phyloP scores from a whole-genome alignment of 2,329 filamentous ascomycete genomes.

The Alternaria hordeiaustralica region DNA sequence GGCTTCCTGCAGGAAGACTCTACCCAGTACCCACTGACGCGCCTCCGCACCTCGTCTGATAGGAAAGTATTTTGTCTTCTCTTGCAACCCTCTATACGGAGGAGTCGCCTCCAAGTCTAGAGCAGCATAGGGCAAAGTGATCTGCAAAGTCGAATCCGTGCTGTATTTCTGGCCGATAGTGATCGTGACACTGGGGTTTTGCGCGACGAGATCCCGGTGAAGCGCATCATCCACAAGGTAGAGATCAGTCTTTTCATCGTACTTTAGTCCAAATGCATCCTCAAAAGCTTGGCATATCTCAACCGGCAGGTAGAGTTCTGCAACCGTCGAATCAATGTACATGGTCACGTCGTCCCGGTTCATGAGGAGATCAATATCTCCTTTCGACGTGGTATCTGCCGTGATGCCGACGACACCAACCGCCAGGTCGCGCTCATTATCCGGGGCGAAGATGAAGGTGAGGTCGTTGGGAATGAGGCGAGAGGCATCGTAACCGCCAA shows the following conservation, averaged over 20 bases:
- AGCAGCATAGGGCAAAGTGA: conserved; percentile 57
- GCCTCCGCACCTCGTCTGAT: conserved; percentile 63
- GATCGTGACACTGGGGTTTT: conserved; percentile 55
- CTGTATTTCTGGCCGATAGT: conserved; percentile 47
- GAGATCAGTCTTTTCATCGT: conserved; percentile 67
- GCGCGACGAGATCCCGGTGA: conserved; percentile 58
- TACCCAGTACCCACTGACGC: conserved; percentile 67
- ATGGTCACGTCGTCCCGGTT: conserved; percentile 47
- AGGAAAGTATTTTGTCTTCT: conserved; percentile 71
- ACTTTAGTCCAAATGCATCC: conserved; percentile 66
- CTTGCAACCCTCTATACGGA: conserved; percentile 63
- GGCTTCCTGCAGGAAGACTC: conserved; percentile 74
- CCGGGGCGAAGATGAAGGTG: conserved; percentile 63
- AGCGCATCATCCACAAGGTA: conserved; percentile 68
- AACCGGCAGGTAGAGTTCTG: conserved; percentile 57
- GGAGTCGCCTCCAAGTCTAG: conserved; percentile 56
- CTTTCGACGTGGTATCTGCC: conserved; percentile 34
- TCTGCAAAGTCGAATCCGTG: conserved; percentile 49
- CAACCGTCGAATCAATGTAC: conserved; percentile 57
- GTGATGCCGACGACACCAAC: conserved; percentile 59
- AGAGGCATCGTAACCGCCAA: conserved; percentile 73
- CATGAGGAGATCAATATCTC: conserved; percentile 46
- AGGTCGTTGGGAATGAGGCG: conserved; percentile 67
- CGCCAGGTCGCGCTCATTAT: conserved; percentile 66
- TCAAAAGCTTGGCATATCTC: conserved; percentile 70